Conservation (phyloP, 2,329 filamentous ascomycete genomes). For the Capronia americana region DNA sequence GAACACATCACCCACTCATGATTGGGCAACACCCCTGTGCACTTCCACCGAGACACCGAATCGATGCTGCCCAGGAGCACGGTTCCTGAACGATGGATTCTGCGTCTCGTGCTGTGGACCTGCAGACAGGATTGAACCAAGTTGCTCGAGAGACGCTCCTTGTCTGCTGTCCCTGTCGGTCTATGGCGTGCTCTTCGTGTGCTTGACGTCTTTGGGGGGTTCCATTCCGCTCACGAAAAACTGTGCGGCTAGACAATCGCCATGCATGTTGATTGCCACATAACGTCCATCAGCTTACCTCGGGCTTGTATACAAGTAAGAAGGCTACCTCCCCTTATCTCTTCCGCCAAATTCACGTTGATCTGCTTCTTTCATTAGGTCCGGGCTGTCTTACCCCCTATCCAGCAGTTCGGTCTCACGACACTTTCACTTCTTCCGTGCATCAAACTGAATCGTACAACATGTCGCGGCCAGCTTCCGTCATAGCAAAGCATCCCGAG, state of each 20-base stretch:
- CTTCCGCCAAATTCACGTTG: not conserved
- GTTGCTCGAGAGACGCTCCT: not conserved
- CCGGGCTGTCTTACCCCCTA: not conserved
- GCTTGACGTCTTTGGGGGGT: constrained; percentile 12
- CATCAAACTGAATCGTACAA: not conserved
- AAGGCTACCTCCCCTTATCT: not conserved
- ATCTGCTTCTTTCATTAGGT: not conserved
- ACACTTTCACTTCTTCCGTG: not conserved
- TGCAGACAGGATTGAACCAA: not conserved
- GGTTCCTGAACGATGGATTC: not conserved
- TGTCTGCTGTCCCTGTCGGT: not conserved
- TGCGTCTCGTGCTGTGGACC: not conserved
- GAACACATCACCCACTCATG: not conserved
- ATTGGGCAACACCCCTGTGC: not conserved
- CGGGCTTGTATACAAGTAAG: constrained; percentile 1
- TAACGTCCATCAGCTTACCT: not conserved
- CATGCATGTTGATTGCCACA: not conserved
- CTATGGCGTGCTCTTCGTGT: constrained; percentile 16
- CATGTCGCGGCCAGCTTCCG: constrained; percentile 13
- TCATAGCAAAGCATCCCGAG: constrained; percentile 13
- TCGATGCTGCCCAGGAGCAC: not conserved
- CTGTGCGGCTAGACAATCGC: not conserved
- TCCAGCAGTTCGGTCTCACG: not conserved
- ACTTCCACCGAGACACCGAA: constrained; percentile 1
- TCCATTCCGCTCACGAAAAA: not conserved